Conservation (phyloP, 768 basidiomycete species). For the Phaffia australis region DNA sequence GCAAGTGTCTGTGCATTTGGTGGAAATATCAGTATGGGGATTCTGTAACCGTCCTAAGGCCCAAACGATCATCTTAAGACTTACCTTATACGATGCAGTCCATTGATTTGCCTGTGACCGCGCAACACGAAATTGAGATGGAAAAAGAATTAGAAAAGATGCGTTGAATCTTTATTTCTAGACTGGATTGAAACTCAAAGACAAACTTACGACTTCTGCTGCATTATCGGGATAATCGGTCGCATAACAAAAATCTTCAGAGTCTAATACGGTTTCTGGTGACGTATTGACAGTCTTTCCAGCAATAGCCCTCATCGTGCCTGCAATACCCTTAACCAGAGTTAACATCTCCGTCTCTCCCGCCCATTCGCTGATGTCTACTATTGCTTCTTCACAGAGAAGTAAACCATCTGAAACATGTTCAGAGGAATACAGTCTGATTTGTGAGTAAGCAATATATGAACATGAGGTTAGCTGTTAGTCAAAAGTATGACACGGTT, state of each 20-base stretch:
- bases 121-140: too few relatives aligned
- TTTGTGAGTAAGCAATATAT: background rate
- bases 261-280: conserved; percentile 51
- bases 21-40: background rate
- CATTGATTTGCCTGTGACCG: background rate
- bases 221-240: conserved; percentile 30
- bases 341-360: conserved; percentile 49
- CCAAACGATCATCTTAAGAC: background rate
- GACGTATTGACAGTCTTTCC: conserved; percentile 50
- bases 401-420: conserved; percentile 16
- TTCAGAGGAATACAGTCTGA: background rate
- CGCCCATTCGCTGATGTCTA: conserved; percentile 40
- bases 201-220: background rate
- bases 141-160: too few relatives aligned
- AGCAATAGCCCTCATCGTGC: conserved; percentile 48
- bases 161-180: background rate
- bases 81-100: conserved; percentile 14
- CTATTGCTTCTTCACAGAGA: conserved; percentile 23
- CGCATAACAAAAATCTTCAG: conserved; percentile 49
- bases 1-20: conserved; percentile 57
- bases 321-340: conserved; percentile 33
- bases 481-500: background rate
- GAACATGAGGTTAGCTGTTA: background rate
- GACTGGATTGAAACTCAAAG: background rate
- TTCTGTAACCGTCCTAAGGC: too few relatives aligned